Evolutionary conservation across 2,329 filamentous ascomycete genomes (phyloP), one percentile per base, ranked within the genome.

Genomic region (Arthroderma sp.): DNA sequence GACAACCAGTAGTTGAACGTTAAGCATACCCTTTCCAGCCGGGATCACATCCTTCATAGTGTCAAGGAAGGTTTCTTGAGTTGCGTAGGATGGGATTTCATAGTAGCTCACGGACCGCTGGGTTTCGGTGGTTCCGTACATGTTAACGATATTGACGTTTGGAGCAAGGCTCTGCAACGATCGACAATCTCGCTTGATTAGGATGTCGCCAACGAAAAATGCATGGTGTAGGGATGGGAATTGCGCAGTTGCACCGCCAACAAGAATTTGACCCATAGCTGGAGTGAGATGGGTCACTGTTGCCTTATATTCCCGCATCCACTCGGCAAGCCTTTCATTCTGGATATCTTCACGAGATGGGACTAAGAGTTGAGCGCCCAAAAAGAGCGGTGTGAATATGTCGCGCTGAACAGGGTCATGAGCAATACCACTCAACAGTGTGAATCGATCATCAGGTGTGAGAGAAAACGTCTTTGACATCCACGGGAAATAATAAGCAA

Each of bases 191-290:
- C 79, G 75, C 58, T 80, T 94, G 50, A 86, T 93, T 40, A 96
- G 65, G 31, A 95, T 71, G 58, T 96, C 89, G 30, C 91, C 91
- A 1, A 96, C 89, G 50, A 89, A 96, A 70, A 96, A 89, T 11
- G 81, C 86, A 46, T 78, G 72, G 47, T 82, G 73, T n/a, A 96
- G 70, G 8, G 74, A 71, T 1, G 86, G 82, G 56, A 95, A 93
- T 52, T 83, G 65, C 0, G 85, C 80, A 3, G 69, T 80, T 27
- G 86, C 83, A 53, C 84, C 86, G 37, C 87, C 88, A n/a, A 89
- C 81, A 1, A 96, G 69, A 49, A 96, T 91, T 55, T 95, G 86
- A 45, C 88, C 88, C 88, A 96, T 95, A 46, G 91, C 91, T 6
- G 91, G 91, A 1, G 91, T 98, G 34, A 96, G 68, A 64, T 96